These are phyloP conservation scores for Chlorella sp. DNA, from an alignment of 139 green algal genomes.

Conservation along the genomic window DNA sequence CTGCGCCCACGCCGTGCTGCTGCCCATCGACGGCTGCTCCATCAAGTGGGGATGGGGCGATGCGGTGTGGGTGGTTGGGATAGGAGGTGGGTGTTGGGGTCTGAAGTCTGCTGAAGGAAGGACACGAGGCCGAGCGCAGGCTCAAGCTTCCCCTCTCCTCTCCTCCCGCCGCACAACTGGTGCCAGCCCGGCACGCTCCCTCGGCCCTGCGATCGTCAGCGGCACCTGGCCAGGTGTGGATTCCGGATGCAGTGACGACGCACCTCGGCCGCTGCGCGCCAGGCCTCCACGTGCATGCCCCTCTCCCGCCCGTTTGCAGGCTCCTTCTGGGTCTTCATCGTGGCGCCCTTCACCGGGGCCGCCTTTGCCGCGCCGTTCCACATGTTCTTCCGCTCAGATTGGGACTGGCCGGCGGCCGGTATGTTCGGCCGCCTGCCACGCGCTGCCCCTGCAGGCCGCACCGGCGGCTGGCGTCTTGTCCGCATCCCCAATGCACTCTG, in stretches of 20 bases:
- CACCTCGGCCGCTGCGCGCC: too few relatives aligned
- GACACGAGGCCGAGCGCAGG: too few relatives aligned
- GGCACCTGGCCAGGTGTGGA: constrained; percentile 41
- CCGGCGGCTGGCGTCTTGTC: too few relatives aligned
- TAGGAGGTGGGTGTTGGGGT: neutral
- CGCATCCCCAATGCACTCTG: too few relatives aligned
- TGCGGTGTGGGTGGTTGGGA: neutral
- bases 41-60: neutral
- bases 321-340: constrained; percentile 33
- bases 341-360: constrained; percentile 30
- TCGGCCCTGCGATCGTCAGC: constrained; percentile 53
- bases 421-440: too few relatives aligned
- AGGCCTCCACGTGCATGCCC: too few relatives aligned
- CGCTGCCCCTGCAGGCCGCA: too few relatives aligned
- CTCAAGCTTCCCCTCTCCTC: neutral
- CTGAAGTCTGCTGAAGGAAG: neutral
- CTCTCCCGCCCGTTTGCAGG: too few relatives aligned
- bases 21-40: constrained; percentile 39
- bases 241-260: too few relatives aligned
- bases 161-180: constrained; percentile 15
- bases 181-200: constrained; percentile 50
- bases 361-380: constrained; percentile 23
- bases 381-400: constrained; percentile 33
- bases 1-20: constrained; percentile 36
- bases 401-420: too few relatives aligned